These are phyloP conservation scores for Parasitella parasitica DNA, from an alignment of 371 early-diverging fungal species.

Conservation along the genomic window DNA sequence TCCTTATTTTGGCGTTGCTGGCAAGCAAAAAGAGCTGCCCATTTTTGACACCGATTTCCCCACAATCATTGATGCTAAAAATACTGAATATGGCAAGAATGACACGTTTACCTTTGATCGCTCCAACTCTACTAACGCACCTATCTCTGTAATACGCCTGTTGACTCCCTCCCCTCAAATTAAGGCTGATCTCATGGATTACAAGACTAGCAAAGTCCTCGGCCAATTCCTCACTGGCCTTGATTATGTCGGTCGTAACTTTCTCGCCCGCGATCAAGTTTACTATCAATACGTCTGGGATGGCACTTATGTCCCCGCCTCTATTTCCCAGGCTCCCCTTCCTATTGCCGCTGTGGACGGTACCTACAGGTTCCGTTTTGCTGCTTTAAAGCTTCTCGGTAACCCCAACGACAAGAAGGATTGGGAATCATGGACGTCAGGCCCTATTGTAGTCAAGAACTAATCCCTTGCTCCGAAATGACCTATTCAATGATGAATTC, in stretches of 20 bases:
- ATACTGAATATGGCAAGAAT: constrained; percentile 9
- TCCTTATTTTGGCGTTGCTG: constrained; percentile 60
- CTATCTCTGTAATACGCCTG: constrained; percentile 29
- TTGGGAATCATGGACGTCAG: constrained; percentile 28
- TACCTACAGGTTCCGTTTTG: constrained; percentile 22
- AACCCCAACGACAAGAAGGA: constrained; percentile 26
- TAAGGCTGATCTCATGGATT: constrained; percentile 26
- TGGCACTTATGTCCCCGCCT: constrained; percentile 28
- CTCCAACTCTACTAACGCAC: constrained; percentile 7
- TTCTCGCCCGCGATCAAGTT: neutral
- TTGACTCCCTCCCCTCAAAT: constrained; percentile 26
- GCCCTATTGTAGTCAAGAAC: constrained; percentile 31
- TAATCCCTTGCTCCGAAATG: constrained; percentile 6
- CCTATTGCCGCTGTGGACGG: constrained; percentile 22
- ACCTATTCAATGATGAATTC: neutral
- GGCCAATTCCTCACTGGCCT: constrained; percentile 20
- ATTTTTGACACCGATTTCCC: constrained; percentile 25
- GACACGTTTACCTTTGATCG: constrained; percentile 30
- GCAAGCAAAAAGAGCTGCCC: constrained; percentile 40
- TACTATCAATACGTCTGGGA: constrained; percentile 20
- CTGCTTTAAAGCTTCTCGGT: constrained; percentile 30
- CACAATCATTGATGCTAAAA: constrained; percentile 8
- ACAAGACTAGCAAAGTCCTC: constrained; percentile 21
- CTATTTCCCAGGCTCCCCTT: constrained; percentile 2
- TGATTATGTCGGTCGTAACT: constrained; percentile 27